Base-by-base conservation (phyloP, 1,284 basidiomycete species). In the Ustilago loliicola region DNA sequence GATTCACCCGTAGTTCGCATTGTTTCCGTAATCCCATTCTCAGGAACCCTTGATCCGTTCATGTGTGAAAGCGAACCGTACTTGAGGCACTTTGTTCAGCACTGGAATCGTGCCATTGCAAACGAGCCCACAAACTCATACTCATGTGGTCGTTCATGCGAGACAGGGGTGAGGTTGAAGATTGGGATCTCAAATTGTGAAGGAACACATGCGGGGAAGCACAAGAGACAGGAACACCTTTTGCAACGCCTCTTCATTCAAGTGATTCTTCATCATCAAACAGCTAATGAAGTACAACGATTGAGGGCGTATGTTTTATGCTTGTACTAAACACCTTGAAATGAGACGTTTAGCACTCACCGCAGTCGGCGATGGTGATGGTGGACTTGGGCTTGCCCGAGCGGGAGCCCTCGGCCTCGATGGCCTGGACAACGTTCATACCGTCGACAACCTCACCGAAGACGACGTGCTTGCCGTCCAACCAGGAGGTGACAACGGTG, bases 401-500 rank as follows among this genome's bases (percentile, higher is more conserved):
- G 36, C 45, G 47, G 55, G 76, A 70, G 47, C 85, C 85, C 70
- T 80, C 74, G 13, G 50, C 57, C 80, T 86, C 85, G 66, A 85
- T 79, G 38, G 78, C 72, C 80, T 83, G 82, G 72, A 85, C 84
- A 29, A 86, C 54, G 77, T 86, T 72, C 66, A 83, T 68, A 23
- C 85, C 85, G 9, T 86, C 83, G 36, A 84, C 66, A 56, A 97
- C 93, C 77, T 91, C 92, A 17, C 95, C 95, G 82, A 98, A 98
- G 1, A 97, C 94, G 77, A 94, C 92, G 86, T 98, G 95, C 87
- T 97, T 98, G 67, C 93, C 93, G 85, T 98, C 94, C 40, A 98
- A 89, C 86, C 94, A 93, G 78, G 83, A 75, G 60, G 85, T 86
- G 54, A 74, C 72, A 52, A 83, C 84, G 51, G 84, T 85, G 73